Percentiles rank a stretch among this genome's conserved stretches.
Conservation (phyloP, 805 yeast species). For the Kazachstania psychrophila region DNA sequence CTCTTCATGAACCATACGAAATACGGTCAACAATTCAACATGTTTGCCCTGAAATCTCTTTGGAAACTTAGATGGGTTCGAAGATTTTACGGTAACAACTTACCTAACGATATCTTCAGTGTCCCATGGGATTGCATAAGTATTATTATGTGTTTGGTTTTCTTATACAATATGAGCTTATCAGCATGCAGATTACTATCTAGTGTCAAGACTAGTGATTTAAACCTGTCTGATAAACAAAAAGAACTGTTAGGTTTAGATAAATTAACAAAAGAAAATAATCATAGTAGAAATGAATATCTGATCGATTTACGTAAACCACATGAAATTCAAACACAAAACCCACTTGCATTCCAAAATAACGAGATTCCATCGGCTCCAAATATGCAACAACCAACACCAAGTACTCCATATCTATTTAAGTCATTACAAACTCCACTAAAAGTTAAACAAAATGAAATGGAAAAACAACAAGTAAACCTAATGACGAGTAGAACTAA, state of each 20-base stretch:
- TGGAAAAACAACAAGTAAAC: constrained; percentile 14
- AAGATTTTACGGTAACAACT: not conserved
- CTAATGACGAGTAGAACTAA: constrained; percentile 16
- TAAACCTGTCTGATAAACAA: constrained; percentile 27
- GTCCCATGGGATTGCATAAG: constrained; percentile 17
- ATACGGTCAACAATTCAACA: constrained; percentile 5
- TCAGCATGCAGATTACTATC: constrained; percentile 27
- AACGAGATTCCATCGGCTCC: not conserved
- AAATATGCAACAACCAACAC: constrained; percentile 5
- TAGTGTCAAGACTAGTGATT: constrained; percentile 28
- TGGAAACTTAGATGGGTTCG: constrained; percentile 2
- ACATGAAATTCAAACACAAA: constrained; percentile 8
- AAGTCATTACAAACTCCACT: constrained; percentile 23
- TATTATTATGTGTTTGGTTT: constrained; percentile 20
- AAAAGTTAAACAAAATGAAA: constrained; percentile 10
- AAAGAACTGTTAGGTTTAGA: constrained; percentile 30
- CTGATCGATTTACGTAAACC: constrained; percentile 8
- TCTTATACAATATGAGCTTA: constrained; percentile 24
- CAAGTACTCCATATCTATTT: constrained; percentile 22
- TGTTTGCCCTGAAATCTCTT: not conserved
- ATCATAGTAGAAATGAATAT: not conserved
- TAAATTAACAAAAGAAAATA: not conserved
- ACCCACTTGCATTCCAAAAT: not conserved
- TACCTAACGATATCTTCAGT: constrained; percentile 7
- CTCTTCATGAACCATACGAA: constrained; percentile 14